Conservation (phyloP, 352 stramenopile genomes). For the Globisporangium alternatum region DNA sequence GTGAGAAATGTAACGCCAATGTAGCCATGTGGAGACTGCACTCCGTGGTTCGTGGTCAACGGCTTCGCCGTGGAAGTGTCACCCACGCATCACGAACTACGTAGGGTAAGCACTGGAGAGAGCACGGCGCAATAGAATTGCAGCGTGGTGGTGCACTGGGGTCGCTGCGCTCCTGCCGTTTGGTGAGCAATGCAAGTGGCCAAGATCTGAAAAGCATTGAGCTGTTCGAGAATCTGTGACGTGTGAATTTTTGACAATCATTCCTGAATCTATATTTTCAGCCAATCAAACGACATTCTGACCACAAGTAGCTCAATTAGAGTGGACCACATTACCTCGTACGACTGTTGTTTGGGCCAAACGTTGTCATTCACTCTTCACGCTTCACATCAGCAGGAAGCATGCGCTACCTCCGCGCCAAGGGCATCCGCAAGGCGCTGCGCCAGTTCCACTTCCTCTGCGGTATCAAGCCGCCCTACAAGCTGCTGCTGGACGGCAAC, state of each 20-base stretch:
- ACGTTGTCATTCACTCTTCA: neutral
- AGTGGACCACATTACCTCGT: neutral
- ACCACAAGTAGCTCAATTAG: neutral
- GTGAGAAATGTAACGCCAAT: slow-evolving; percentile 5
- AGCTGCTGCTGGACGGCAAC: slow-evolving; percentile 82
- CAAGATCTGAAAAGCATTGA: no score
- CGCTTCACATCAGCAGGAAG: no score
- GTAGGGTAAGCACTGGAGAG: slow-evolving; percentile 91
- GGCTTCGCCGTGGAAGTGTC: no score
- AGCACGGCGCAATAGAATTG: slow-evolving; percentile 92
- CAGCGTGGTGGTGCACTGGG: neutral
- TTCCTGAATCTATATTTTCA: neutral
- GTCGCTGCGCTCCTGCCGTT: no score
- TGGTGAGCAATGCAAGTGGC: no score
- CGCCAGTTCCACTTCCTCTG: slow-evolving; percentile 88
- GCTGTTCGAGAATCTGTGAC: neutral
- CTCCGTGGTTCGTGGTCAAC: no score
- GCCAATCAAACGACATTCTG: neutral
- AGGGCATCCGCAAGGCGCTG: slow-evolving; percentile 85
- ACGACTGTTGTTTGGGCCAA: slow-evolving; percentile 14
- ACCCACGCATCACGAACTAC: slow-evolving; percentile 97
- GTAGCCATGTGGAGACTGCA: slow-evolving; percentile 42
- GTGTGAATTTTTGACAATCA: neutral
- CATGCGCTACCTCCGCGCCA: slow-evolving; percentile 82
- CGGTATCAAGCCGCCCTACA: slow-evolving; percentile 84